Conservation (phyloP, 129 eudicot genomes). For the Apium graveolens region DNA sequence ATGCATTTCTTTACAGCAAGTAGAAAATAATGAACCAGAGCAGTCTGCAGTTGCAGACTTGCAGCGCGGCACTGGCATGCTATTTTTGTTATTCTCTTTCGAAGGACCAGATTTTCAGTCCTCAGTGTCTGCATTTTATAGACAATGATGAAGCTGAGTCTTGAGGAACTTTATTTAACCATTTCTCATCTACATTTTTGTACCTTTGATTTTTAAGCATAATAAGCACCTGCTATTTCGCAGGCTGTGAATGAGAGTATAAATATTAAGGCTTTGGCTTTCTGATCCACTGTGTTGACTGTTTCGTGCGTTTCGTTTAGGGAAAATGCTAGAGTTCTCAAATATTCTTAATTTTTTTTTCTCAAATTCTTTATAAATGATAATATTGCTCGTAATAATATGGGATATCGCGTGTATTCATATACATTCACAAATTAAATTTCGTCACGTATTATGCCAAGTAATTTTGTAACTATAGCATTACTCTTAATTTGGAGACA, state of each 20-base stretch:
- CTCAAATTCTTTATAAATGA: too few relatives aligned
- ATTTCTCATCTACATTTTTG: background rate
- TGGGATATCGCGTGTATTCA: too few relatives aligned
- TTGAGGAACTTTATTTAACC: background rate
- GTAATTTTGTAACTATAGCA: too few relatives aligned
- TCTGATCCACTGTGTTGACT: background rate
- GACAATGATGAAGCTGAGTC: constrained; percentile 4
- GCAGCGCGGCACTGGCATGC: background rate
- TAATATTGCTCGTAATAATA: too few relatives aligned
- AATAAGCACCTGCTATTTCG: background rate
- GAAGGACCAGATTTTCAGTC: background rate
- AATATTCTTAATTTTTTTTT: too few relatives aligned
- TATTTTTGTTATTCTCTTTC: background rate
- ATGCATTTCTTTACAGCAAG: background rate
- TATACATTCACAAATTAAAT: too few relatives aligned
- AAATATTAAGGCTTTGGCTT: background rate
- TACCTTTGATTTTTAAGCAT: background rate
- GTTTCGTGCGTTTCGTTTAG: too few relatives aligned
- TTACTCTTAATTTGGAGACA: too few relatives aligned
- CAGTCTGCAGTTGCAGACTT: background rate
- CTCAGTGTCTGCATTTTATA: constrained; percentile 14
- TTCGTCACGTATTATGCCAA: too few relatives aligned
- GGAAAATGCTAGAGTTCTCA: too few relatives aligned
- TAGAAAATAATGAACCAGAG: constrained; percentile 6
- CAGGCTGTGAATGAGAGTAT: background rate